Evolutionary conservation across 441 rosid genomes (phyloP).

Genomic region (Syzygium malaccense): DNA sequence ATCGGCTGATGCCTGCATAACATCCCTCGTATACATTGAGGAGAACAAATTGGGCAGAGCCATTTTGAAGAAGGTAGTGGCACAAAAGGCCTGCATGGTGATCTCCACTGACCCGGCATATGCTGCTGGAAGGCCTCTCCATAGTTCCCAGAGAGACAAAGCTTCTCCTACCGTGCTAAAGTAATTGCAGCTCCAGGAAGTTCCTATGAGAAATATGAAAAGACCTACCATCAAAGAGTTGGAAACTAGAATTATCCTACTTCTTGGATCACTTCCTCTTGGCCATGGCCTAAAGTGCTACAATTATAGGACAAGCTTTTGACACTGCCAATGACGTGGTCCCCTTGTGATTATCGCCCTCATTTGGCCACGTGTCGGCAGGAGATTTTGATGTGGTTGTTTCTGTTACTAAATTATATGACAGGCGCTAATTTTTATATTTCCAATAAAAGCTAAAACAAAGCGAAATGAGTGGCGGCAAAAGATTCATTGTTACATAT

Average conservation of each 20-base stretch:
- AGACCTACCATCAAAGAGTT: background rate
- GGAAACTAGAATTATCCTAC: background rate
- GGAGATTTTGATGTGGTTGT: background rate
- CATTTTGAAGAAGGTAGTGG: conserved; percentile 15
- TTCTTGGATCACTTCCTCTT: background rate
- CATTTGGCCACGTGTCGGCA: background rate
- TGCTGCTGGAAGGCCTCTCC: conserved; percentile 1
- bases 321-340: conserved; percentile 1
- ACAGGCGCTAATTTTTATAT: background rate
- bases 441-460: background rate
- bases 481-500: background rate
- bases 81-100: conserved; percentile 9
- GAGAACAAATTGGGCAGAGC: conserved; percentile 15
- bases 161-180: background rate
- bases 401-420: background rate
- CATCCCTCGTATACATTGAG: conserved; percentile 3
- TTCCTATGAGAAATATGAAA: background rate
- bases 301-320: background rate
- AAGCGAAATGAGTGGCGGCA: background rate
- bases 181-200: background rate
- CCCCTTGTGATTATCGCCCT: background rate
- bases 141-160: conserved; percentile 1
- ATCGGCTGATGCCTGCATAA: background rate
- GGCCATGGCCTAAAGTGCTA: background rate
- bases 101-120: background rate